phyloP scores from a whole-genome alignment of 768 basidiomycete species.

The Termitomyces sp. region DNA sequence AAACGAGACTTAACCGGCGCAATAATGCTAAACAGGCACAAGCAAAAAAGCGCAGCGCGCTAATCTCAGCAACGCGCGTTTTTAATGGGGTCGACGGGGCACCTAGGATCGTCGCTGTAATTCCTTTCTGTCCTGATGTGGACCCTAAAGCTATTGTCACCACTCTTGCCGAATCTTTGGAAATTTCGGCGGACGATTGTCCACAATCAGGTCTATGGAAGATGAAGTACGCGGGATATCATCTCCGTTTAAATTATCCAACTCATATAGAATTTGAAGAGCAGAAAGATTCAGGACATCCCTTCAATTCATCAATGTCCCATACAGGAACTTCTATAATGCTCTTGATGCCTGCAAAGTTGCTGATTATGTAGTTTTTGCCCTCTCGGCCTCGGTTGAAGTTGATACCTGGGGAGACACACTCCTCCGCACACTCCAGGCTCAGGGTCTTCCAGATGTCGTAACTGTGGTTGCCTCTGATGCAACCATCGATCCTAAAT shows the following conservation, averaged over 20 bases:
- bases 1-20: slow-evolving; percentile 73
- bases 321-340: slow-evolving; percentile 67
- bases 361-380: slow-evolving; percentile 87
- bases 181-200: slow-evolving; percentile 48
- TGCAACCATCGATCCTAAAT: slow-evolving; percentile 52
- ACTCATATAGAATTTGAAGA: slow-evolving; percentile 34
- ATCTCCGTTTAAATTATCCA: neutral
- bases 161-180: slow-evolving; percentile 59
- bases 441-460: slow-evolving; percentile 85
- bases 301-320: slow-evolving; percentile 80
- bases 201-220: slow-evolving; percentile 58
- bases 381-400: slow-evolving; percentile 77
- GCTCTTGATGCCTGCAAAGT: slow-evolving; percentile 83
- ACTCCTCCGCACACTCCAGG: slow-evolving; percentile 81
- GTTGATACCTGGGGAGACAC: slow-evolving; percentile 86
- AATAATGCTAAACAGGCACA: slow-evolving; percentile 87
- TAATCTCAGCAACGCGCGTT: slow-evolving; percentile 70
- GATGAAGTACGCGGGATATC: slow-evolving; percentile 45
- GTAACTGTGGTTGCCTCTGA: slow-evolving; percentile 69
- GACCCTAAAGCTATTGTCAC: slow-evolving; percentile 45
- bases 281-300: slow-evolving; percentile 89
- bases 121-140: slow-evolving; percentile 77
- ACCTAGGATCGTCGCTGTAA: slow-evolving; percentile 83
- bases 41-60: slow-evolving; percentile 59
- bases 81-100: slow-evolving; percentile 76